Evolutionary conservation across 2,329 filamentous ascomycete genomes (phyloP), one percentile per base, ranked within the genome.

Genomic region (Aureobasidium musti): DNA sequence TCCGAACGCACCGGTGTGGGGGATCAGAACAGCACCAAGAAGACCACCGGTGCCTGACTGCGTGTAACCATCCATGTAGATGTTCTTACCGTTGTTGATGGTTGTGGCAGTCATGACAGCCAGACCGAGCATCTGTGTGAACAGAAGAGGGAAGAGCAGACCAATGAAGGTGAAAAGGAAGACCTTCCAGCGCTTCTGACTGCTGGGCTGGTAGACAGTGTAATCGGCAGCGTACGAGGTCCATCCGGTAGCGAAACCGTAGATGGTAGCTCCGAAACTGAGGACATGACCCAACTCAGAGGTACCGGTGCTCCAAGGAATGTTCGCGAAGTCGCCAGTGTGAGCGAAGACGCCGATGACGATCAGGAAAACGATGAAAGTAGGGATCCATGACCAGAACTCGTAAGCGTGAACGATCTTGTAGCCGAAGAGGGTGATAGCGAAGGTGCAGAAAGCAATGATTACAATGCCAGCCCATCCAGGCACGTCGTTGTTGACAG

Each of bases 341-440:
- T 87, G 84, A 19, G 86, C 88, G 70, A 91, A 91, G 56, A 82
- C 81, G 19, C 89, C 90, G 2, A 91, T 79, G 1, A 89, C 82
- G 70, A 93, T 87, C 66, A 92, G 76, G 79, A 92, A 90, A 71
- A 92, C 85, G 72, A 92, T 86, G 71, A 87, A 84, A 60, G 87
- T 86, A 0, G 91, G 89, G 56, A 91, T 85, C 89, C 87, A 94
- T 68, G 82, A 88, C 81, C 82, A 92, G 75, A 87, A 86, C 75
- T 94, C 91, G 78, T 93, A 95, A 11, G 79, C 78, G 77, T 94
- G 91, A 1, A 95, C 89, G 41, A 92, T 78, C 76, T 87, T 86
- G 82, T 93, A 89, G 70, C 91, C 86, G 77, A 90, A 91, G 47
- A 90, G 84, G n/a, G 87, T 89, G 69, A 94, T 82, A 53, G 88